Conservation (phyloP, 768 basidiomycete genomes). For the Termitomyces sp. region DNA sequence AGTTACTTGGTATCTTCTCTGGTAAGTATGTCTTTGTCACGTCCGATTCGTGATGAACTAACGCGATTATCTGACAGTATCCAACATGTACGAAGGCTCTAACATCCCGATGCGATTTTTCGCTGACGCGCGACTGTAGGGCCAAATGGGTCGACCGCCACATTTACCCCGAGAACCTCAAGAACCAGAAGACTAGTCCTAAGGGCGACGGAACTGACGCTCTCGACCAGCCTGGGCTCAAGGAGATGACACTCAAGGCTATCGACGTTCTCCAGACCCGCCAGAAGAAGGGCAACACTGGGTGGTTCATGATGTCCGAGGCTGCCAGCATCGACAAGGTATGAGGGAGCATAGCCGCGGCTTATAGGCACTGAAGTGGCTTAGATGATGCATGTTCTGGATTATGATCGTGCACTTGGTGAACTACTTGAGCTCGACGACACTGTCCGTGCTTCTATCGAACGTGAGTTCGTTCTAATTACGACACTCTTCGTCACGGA, state of each 20-base stretch:
- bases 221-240: slow-evolving; percentile 41
- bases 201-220: slow-evolving; percentile 40
- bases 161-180: slow-evolving; percentile 34
- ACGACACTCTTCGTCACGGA: background rate
- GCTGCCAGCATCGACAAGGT: slow-evolving; percentile 44
- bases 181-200: slow-evolving; percentile 32
- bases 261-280: slow-evolving; percentile 40
- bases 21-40: slow-evolving; percentile 20
- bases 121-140: slow-evolving; percentile 17
- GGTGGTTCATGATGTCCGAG: slow-evolving; percentile 48
- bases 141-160: slow-evolving; percentile 44
- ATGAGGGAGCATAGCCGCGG: background rate
- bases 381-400: slow-evolving; percentile 44
- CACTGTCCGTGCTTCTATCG: slow-evolving; percentile 38
- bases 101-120: background rate
- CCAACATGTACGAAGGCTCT: slow-evolving; percentile 18
- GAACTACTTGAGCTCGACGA: slow-evolving; percentile 43
- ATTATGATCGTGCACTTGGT: slow-evolving; percentile 43
- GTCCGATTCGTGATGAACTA: background rate
- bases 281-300: slow-evolving; percentile 28
- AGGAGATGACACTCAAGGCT: slow-evolving; percentile 45
- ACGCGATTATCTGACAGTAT: slow-evolving; percentile 5
- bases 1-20: slow-evolving; percentile 42
- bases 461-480: slow-evolving; percentile 26
- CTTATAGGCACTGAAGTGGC: background rate